phyloP scores from a whole-genome alignment of 345 rosid genomes.

The Atalantia buxifolia region DNA sequence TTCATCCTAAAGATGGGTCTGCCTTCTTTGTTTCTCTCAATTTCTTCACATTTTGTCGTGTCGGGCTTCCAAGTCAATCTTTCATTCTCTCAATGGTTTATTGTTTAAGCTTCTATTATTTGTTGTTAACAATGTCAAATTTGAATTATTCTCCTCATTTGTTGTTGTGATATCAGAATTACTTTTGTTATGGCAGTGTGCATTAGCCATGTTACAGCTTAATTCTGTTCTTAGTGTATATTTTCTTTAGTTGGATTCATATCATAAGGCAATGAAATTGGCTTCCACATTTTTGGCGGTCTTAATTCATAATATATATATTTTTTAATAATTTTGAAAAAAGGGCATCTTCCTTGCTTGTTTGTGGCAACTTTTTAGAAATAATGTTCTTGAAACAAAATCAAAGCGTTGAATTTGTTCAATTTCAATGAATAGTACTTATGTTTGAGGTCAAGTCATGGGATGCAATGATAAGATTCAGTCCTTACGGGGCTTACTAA shows the following conservation, averaged over 20 bases:
- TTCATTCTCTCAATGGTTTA: neutral
- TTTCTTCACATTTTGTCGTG: constrained; percentile 7
- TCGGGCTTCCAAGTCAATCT: neutral
- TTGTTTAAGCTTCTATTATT: neutral
- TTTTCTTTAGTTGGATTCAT: neutral
- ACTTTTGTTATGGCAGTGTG: constrained; percentile 3
- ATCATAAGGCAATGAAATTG: neutral
- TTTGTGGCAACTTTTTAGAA: neutral
- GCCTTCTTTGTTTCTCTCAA: neutral
- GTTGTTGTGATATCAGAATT: neutral
- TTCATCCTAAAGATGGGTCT: constrained; percentile 41
- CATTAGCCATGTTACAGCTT: neutral
- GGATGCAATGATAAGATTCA: no score
- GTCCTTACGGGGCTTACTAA: no score
- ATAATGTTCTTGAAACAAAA: no score
- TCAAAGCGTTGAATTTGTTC: no score
- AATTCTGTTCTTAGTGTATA: neutral
- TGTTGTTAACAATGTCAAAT: neutral
- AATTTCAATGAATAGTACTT: no score
- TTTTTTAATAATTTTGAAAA: neutral
- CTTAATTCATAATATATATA: no score
- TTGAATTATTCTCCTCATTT: neutral
- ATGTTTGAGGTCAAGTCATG: no score
- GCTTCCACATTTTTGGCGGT: neutral
- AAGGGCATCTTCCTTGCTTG: neutral